A percentile compares a stretch with the other conserved stretches of the same genome.
These are phyloP conservation scores for Aspergillus luchuensis DNA, from an alignment of 2,329 filamentous ascomycete genomes.

Conservation along the genomic window DNA sequence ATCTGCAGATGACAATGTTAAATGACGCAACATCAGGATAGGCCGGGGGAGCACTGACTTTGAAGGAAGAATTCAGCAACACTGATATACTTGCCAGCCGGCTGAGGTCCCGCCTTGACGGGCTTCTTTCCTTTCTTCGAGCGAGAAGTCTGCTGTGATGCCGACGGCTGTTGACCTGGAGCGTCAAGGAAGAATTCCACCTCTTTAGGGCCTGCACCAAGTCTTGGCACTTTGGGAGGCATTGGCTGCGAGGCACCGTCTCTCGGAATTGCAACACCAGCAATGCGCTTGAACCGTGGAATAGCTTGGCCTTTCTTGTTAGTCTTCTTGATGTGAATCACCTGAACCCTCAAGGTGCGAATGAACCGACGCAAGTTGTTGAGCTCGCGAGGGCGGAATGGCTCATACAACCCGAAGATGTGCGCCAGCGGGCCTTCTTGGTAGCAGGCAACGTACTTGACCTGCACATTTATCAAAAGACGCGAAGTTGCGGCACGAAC, in stretches of 20 bases:
- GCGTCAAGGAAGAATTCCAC: slow-evolving; percentile 58
- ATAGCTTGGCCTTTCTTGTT: slow-evolving; percentile 37
- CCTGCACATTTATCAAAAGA: slow-evolving; percentile 64
- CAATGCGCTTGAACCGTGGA: slow-evolving; percentile 49
- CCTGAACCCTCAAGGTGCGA: slow-evolving; percentile 43
- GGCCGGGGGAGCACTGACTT: slow-evolving; percentile 33
- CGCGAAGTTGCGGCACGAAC: slow-evolving; percentile 61
- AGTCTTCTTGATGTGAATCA: slow-evolving; percentile 44
- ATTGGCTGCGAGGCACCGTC: slow-evolving; percentile 41
- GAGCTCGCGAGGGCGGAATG: slow-evolving; percentile 21
- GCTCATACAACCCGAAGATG: slow-evolving; percentile 39
- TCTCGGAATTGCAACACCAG: slow-evolving; percentile 44
- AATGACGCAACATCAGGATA: not conserved
- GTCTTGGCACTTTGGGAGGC: slow-evolving; percentile 37
- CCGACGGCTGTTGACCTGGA: slow-evolving; percentile 17
- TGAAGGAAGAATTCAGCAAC: slow-evolving; percentile 55
- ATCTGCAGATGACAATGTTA: slow-evolving; percentile 28
- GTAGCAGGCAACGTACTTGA: slow-evolving; percentile 62
- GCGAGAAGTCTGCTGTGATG: slow-evolving; percentile 10
- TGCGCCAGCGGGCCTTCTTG: slow-evolving; percentile 46
- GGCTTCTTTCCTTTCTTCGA: slow-evolving; percentile 33
- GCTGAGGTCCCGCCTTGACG: slow-evolving; percentile 32
- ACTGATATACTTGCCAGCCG: slow-evolving; percentile 49
- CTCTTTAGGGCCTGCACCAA: slow-evolving; percentile 53
- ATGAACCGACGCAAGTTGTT: slow-evolving; percentile 38